Base-by-base conservation (phyloP, 441 rosid species). In the Populus trichocarpa region DNA sequence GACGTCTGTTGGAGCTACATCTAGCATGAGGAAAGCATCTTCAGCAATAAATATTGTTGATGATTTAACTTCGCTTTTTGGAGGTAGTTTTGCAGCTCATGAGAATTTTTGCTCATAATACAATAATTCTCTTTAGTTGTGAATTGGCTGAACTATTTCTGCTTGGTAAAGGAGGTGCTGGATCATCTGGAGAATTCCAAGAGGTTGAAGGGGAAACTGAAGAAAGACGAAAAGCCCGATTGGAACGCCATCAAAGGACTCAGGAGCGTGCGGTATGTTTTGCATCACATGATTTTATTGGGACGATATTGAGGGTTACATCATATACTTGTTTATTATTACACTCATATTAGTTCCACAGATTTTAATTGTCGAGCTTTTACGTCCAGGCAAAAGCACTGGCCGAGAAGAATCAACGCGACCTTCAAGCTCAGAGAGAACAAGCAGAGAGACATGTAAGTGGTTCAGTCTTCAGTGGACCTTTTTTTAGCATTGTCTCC, bases 361-460 rank as follows among this genome's bases (percentile, higher is more conserved):
- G 61, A 30, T 70, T 76, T 80, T 74, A 73, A 79, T 68, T 71
- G 71, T 33, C 72, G 71, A 65, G 67, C 76, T 68, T 73, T 61
- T 77, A 36, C 78, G 57, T 81, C 74, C 86, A 94, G 98, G 96
- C 92, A 46, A 93, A 90, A 86, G 99, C 98, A 73, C 80, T 95
- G 75, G 99, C 97, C 71, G 98, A 95, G 86, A 95, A 92, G 89
- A 95, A 95, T 85, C 86, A 93, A 73, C 92, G 98, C 13, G 99
- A 95, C 83, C 98, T 92, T 78, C 92, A 90, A 78, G 90, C 77
- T 71, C 98, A 90, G 83, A 89, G 92, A 79, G 99, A 95, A 2
- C 99, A 95, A 82, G 96, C 88, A 50, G 99, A 96, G 86, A 92
- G 97, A 92, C 90, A 96, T 86, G 99, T 96, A 85, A 88, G 97